Percentiles rank a stretch among this genome's conserved stretches.
Conservation (phyloP, 108 stramenopile genomes). For the Ochromonas danica region DNA sequence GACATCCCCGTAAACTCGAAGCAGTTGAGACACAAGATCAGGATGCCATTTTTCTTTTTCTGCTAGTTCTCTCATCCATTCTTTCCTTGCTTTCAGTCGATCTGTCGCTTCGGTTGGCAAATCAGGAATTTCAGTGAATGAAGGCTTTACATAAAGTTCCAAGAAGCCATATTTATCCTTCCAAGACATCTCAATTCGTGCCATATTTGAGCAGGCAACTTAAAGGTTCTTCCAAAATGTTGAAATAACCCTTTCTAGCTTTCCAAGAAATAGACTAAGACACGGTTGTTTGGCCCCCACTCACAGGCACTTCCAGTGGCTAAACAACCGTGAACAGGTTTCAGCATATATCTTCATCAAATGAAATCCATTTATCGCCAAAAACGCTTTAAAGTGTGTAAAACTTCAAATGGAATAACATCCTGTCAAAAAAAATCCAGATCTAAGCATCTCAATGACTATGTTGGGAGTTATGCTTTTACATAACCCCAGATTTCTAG, state of each 20-base stretch:
- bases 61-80: constrained; percentile 15
- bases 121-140: constrained; percentile 16
- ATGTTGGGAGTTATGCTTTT: too few species aligned
- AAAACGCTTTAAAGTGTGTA: too few species aligned
- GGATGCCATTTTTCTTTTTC: constrained; percentile 16
- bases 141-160: constrained; percentile 16
- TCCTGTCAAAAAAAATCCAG: too few species aligned
- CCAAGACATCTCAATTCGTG: constrained; percentile 15
- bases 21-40: constrained; percentile 15
- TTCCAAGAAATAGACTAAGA: constrained; percentile 17
- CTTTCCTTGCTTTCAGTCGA: constrained; percentile 15
- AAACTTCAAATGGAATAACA: too few species aligned
- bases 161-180: constrained; percentile 17
- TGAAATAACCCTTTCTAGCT: constrained; percentile 16
- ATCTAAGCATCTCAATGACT: too few species aligned
- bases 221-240: constrained; percentile 17
- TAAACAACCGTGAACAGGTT: too few species aligned
- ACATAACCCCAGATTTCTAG: too few species aligned
- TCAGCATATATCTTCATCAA: too few species aligned
- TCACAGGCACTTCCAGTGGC: too few species aligned
- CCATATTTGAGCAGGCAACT: constrained; percentile 15
- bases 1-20: constrained; percentile 14
- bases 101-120: constrained; percentile 13
- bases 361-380: too few species aligned
- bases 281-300: too few species aligned